Evolutionary conservation across 1,284 basidiomycete species (phyloP), one percentile per base, ranked within the genome.

Genomic region (Ustilago hordei): DNA sequence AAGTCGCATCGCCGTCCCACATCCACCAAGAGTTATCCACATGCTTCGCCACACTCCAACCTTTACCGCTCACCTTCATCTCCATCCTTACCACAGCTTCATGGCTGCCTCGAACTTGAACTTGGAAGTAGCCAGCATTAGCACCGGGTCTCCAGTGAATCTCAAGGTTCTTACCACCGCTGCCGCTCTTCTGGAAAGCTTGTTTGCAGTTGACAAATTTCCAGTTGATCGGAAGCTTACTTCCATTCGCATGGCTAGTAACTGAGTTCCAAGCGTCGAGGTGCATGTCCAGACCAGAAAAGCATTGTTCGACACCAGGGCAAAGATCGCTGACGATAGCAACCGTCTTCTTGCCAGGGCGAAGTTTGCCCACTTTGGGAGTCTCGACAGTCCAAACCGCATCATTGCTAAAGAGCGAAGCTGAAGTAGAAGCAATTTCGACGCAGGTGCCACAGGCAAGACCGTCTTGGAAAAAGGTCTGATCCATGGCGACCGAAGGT

Each of bases 231-330:
- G 66, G 67, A 2, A 78, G 56, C 60, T 78, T 73, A 59, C 31
- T 62, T 1, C 68, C 68, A 13, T 50, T 43, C 0, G 67, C 64
- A 23, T 41, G 23, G 39, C 48, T 55, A 32, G 75, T 78, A 2
- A 74, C 75, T 38, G 59, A 63, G 55, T 70, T 60, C 75, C 75
- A 78, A 1, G 75, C 54, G n/a, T 74, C 75, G 8, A 55, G 55
- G 32, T 78, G 75, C 75, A 78, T 73, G 50, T 78, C 75, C n/a
- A 78, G 71, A 1, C 75, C 75, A 4, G 70, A 70, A 38, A 23
- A 62, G 60, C 75, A 78, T 34, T 78, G 75, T n/a, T 71, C 31
- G 1, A 70, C 48, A 11, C 75, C 68, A 4, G 75, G 75, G 53
- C 75, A 78, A 13, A 68, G 62, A 50, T 78, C 75, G 23, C 55